These are phyloP conservation scores for Colletotrichum endophyticum DNA, from an alignment of 2,329 filamentous ascomycete genomes.

Conservation along the genomic window DNA sequence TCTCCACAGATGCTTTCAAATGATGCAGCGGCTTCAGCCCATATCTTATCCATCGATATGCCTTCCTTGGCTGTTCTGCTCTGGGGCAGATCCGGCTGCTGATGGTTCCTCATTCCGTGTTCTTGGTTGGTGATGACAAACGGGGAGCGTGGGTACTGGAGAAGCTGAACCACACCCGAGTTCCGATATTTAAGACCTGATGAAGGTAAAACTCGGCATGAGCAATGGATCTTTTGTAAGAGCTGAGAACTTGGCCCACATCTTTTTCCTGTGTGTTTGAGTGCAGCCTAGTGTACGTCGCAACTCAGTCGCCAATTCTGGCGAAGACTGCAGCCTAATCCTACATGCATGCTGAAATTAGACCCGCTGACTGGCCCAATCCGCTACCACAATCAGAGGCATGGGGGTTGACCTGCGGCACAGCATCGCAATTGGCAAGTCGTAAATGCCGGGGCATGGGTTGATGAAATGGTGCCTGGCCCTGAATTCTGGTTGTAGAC, in stretches of 20 bases:
- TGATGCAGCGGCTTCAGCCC: background rate
- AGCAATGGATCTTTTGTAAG: background rate
- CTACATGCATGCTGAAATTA: background rate
- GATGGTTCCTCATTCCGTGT: background rate
- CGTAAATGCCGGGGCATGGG: background rate
- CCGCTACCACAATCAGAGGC: background rate
- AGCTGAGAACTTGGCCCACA: background rate
- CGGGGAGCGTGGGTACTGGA: rapidly evolving
- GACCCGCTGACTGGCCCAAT: background rate
- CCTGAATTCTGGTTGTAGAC: too few relatives aligned
- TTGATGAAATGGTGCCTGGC: background rate
- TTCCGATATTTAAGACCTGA: background rate
- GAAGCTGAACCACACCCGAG: rapidly evolving
- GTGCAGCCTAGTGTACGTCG: background rate
- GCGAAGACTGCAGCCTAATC: background rate
- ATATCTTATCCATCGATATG: background rate
- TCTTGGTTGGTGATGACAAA: background rate
- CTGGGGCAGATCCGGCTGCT: background rate
- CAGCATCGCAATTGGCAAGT: background rate
- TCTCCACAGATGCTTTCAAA: background rate
- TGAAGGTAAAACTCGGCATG: background rate
- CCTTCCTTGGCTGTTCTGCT: background rate
- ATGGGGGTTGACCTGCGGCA: background rate
- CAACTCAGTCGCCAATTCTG: rapidly evolving
- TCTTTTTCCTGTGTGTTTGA: background rate